Evolutionary conservation across 331 rosid species (phyloP).

Genomic region (Saraca asoca): DNA sequence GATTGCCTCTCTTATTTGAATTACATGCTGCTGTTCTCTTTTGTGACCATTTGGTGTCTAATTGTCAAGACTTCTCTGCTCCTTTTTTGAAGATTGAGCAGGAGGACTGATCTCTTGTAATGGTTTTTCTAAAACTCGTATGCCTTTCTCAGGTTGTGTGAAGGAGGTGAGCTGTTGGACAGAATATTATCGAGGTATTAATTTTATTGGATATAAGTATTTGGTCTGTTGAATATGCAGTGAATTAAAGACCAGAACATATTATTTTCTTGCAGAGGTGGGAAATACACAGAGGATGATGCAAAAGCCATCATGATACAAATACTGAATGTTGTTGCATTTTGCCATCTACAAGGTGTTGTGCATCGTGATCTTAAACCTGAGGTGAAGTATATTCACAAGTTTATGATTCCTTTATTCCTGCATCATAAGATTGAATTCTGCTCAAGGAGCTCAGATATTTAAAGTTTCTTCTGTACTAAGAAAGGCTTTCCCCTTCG

Average conservation of each 20-base stretch:
- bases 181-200: constrained; percentile 82
- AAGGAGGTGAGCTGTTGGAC: constrained; percentile 97
- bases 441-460: constrained; percentile 7
- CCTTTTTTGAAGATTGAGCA: constrained; percentile 20
- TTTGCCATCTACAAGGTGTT: constrained; percentile 96
- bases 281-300: constrained; percentile 90
- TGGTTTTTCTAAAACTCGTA: constrained; percentile 15
- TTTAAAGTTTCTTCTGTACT: constrained; percentile 2
- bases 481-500: background rate
- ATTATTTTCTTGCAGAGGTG: constrained; percentile 65
- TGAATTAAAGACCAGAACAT: background rate
- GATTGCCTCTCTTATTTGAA: constrained; percentile 15
- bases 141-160: constrained; percentile 63
- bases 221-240: constrained; percentile 16
- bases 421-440: constrained; percentile 23
- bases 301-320: constrained; percentile 79
- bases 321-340: constrained; percentile 78
- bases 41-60: background rate
- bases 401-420: constrained; percentile 1
- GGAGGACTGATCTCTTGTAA: constrained; percentile 10
- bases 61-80: constrained; percentile 12
- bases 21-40: constrained; percentile 6
- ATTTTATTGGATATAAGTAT: constrained; percentile 15
- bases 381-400: constrained; percentile 55
- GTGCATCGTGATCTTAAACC: constrained; percentile 98